A percentile compares a stretch with the other conserved stretches of the same genome.
Evolutionary conservation across 176 grass and related monocot species (phyloP).

Genomic region (Bromus sterilis): DNA sequence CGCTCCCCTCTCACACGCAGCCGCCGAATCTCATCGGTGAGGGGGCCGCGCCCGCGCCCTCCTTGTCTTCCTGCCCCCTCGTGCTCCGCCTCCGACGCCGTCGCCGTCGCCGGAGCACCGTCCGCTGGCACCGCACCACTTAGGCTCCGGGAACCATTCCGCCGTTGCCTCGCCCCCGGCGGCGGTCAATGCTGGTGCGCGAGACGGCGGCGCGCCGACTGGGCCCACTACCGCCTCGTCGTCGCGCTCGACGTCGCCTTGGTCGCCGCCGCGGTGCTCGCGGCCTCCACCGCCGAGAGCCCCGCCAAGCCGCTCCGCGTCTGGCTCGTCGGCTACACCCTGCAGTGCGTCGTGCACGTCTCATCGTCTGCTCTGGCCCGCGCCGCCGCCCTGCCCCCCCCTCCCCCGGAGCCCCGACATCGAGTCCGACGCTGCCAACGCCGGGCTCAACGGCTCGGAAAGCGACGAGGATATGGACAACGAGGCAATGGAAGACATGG

Average conservation of each 20-base stretch:
- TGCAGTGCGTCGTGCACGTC: conserved; percentile 87
- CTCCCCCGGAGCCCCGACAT: conserved; percentile 4
- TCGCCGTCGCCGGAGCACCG: conserved; percentile 50
- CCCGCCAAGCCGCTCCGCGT: conserved; percentile 64
- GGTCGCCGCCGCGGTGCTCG: conserved; percentile 53
- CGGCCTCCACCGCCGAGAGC: conserved; percentile 43
- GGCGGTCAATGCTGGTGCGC: conserved; percentile 70
- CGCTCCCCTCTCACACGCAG: too few relatives aligned
- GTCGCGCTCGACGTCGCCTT: conserved; percentile 73
- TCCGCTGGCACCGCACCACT: background rate
- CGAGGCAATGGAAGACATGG: conserved; percentile 21
- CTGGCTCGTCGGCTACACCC: conserved; percentile 67
- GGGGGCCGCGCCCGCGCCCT: too few relatives aligned
- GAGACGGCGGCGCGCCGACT: conserved; percentile 74
- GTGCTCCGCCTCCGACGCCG: too few relatives aligned
- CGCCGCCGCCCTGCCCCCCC: background rate
- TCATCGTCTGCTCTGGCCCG: conserved; percentile 53
- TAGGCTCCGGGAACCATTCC: background rate
- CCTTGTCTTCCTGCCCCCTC: too few relatives aligned
- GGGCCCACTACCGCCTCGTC: conserved; percentile 72
- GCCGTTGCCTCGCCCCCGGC: background rate
- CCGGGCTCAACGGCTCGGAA: conserved; percentile 26
- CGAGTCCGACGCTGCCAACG: conserved; percentile 10
- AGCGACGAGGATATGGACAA: conserved; percentile 11
- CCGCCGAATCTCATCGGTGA: too few relatives aligned